These are phyloP conservation scores for Phytophthora fragariaefolia DNA, from an alignment of 352 stramenopile species.

Conservation along the genomic window DNA sequence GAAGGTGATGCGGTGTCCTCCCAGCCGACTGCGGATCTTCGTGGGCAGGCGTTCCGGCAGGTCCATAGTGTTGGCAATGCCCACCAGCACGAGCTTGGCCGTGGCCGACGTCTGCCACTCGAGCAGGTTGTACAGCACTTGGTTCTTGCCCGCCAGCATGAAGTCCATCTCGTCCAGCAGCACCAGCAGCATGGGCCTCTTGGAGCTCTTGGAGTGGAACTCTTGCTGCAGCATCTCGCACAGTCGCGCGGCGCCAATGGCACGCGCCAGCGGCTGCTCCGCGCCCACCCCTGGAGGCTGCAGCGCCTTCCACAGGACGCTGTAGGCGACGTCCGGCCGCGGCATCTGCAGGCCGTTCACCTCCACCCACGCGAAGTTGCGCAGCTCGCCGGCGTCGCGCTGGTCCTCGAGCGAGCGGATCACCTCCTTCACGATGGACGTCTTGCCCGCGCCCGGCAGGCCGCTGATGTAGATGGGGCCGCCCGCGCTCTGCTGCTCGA, in stretches of 20 bases:
- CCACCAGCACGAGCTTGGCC: conserved; percentile 73
- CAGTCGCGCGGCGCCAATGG: conserved; percentile 41
- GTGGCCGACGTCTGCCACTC: conserved; percentile 68
- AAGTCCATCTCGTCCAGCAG: conserved; percentile 86
- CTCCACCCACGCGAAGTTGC: conserved; percentile 66
- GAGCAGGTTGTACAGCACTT: conserved; percentile 82
- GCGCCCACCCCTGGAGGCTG: conserved; percentile 24
- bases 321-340: conserved; percentile 71
- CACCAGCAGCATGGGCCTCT: conserved; percentile 61
- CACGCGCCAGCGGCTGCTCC: neutral
- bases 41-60: conserved; percentile 70
- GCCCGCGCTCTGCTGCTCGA: conserved; percentile 55
- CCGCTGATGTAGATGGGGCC: conserved; percentile 78
- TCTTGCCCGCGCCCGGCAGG: conserved; percentile 72
- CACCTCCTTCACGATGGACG: conserved; percentile 75
- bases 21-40: conserved; percentile 74
- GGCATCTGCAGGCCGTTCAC: conserved; percentile 78
- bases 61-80: conserved; percentile 87
- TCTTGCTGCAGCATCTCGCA: conserved; percentile 58
- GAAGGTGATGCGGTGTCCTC: conserved; percentile 74
- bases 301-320: conserved; percentile 65
- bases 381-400: conserved; percentile 39
- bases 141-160: conserved; percentile 73
- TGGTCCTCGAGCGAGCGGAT: conserved; percentile 54
- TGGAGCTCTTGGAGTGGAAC: conserved; percentile 47